Evolutionary conservation across 225 moss, liverwort and hornwort species (phyloP).

Genomic region (Sphagnum contortum): DNA sequence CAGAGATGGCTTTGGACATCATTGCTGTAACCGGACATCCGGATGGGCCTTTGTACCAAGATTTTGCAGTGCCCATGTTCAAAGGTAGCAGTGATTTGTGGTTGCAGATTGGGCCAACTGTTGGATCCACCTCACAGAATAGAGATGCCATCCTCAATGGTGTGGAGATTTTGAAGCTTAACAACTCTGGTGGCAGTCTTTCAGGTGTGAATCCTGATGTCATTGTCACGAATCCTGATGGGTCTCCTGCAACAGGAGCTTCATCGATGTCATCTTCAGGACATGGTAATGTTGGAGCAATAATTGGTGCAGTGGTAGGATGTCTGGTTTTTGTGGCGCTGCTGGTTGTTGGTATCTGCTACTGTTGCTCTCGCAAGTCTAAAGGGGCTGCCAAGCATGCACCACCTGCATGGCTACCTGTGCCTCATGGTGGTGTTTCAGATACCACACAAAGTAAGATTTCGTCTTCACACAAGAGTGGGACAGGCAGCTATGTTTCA

Average conservation of each 20-base stretch:
- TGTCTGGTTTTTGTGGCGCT: slow-evolving; percentile 20
- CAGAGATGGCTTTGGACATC: slow-evolving; percentile 14
- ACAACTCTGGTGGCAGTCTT: slow-evolving; percentile 26
- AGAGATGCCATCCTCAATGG: slow-evolving; percentile 69
- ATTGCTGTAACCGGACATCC: slow-evolving; percentile 5
- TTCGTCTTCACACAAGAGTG: slow-evolving; percentile 47
- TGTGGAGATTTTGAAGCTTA: slow-evolving; percentile 45
- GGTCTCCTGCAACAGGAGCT: background rate
- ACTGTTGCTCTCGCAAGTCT: slow-evolving; percentile 24
- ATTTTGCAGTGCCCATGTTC: slow-evolving; percentile 46
- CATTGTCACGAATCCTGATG: background rate
- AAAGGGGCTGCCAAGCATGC: slow-evolving; percentile 18
- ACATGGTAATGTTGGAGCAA: slow-evolving; percentile 11
- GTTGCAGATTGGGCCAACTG: slow-evolving; percentile 49
- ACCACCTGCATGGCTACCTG: slow-evolving; percentile 38
- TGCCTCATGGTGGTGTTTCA: slow-evolving; percentile 42
- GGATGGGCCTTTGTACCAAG: slow-evolving; percentile 31
- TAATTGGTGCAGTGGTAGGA: slow-evolving; percentile 44
- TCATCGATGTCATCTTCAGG: background rate
- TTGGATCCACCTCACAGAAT: slow-evolving; percentile 6
- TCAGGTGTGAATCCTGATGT: slow-evolving; percentile 15
- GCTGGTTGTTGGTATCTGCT: slow-evolving; percentile 13
- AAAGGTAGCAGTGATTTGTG: slow-evolving; percentile 18
- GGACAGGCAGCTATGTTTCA: slow-evolving; percentile 33
- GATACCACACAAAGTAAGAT: slow-evolving; percentile 53